Evolutionary conservation across 2,329 filamentous ascomycete species (phyloP).

Genomic region (Diplodia sapinea): DNA sequence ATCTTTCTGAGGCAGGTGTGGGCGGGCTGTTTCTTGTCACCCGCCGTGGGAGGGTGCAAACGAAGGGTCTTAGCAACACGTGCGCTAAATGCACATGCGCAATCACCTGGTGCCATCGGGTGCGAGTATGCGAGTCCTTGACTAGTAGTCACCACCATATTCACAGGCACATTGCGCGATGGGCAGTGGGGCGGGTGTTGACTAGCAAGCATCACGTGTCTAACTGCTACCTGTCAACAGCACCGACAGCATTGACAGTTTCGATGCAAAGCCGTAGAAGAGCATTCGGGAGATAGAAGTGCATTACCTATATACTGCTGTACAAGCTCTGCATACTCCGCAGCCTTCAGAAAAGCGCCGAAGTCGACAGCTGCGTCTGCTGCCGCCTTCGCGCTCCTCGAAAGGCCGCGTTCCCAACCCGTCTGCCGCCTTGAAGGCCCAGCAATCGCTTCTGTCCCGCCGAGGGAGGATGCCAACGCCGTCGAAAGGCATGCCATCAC

Average conservation of each 20-base stretch:
- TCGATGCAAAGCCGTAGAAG: not conserved
- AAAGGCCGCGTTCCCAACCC: not conserved
- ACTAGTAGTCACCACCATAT: too few relatives aligned
- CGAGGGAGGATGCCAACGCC: conserved; percentile 14
- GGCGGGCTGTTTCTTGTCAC: too few relatives aligned
- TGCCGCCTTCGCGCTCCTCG: not conserved
- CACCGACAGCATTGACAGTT: not conserved
- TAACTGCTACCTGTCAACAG: not conserved
- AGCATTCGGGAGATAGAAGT: not conserved
- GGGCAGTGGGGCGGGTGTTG: not conserved
- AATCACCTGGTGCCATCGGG: not conserved
- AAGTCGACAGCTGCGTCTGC: not conserved
- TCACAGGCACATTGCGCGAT: not conserved
- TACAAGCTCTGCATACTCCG: not conserved
- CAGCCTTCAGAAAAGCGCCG: not conserved
- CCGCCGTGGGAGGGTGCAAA: not conserved
- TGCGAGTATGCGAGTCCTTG: not conserved
- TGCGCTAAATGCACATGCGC: not conserved
- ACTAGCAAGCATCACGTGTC: not conserved
- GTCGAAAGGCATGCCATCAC: conserved; percentile 32
- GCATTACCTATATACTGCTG: conserved; percentile 8
- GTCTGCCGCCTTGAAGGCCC: not conserved
- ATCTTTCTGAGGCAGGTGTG: too few relatives aligned
- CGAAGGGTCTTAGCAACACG: not conserved
- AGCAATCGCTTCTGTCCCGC: not conserved